phyloP scores from a whole-genome alignment of 2,329 filamentous ascomycete species.

The Whalleya microplaca region DNA sequence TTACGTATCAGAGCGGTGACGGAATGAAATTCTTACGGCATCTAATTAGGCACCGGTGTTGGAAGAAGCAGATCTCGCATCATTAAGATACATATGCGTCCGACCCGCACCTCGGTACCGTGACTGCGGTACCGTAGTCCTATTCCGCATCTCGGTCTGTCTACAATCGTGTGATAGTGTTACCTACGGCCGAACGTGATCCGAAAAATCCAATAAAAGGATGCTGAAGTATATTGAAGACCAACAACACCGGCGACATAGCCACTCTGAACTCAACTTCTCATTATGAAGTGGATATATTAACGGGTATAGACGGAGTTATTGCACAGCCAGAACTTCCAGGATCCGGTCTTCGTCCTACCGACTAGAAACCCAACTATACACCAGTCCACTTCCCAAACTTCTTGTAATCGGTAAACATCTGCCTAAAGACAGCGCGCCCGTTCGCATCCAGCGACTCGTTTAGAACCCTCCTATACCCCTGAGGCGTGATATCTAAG shows the following conservation, averaged over 20 bases:
- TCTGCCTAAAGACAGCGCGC: conserved; percentile 59
- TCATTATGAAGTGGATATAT: too few species aligned
- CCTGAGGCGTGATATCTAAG: conserved; percentile 60
- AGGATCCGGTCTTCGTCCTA: neutral
- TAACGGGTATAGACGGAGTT: too few species aligned
- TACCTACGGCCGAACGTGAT: neutral
- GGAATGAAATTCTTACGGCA: neutral
- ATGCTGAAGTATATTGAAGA: too few species aligned
- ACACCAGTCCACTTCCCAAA: conserved; percentile 69
- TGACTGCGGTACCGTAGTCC: too few species aligned
- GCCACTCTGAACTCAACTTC: too few species aligned
- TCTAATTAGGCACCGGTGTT: neutral
- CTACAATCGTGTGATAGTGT: too few species aligned
- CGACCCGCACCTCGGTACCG: neutral
- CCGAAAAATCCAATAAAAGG: neutral
- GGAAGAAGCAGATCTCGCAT: neutral
- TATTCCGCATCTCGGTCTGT: neutral
- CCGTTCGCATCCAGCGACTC: conserved; percentile 64
- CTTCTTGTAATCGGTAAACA: conserved; percentile 63
- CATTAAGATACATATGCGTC: neutral
- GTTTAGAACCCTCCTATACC: conserved; percentile 59
- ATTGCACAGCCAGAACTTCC: neutral
- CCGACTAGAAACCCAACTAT: conserved; percentile 35
- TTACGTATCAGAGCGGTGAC: neutral
- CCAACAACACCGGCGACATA: too few species aligned